Conservation (phyloP, 2,329 filamentous ascomycete species). For the Curvularia spicifera region DNA sequence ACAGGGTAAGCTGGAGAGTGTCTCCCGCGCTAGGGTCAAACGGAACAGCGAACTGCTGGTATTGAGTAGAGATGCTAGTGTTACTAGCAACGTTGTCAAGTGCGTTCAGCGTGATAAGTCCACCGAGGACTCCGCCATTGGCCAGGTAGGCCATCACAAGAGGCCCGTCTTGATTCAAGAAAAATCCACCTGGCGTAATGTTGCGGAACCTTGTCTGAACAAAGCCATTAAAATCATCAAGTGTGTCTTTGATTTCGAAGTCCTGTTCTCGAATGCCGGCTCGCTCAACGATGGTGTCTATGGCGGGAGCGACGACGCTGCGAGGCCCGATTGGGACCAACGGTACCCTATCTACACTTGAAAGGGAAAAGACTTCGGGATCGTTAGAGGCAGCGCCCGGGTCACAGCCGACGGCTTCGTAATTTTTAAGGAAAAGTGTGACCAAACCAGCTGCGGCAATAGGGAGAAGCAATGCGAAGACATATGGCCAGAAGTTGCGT, state of each 20-base stretch:
- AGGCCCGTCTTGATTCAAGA: slow-evolving; percentile 67
- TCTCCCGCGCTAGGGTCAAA: slow-evolving; percentile 73
- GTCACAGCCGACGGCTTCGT: slow-evolving; percentile 58
- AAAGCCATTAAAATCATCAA: slow-evolving; percentile 71
- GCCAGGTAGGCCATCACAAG: slow-evolving; percentile 76
- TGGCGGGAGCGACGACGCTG: slow-evolving; percentile 34
- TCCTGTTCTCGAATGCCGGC: slow-evolving; percentile 31
- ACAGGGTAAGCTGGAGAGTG: slow-evolving; percentile 78
- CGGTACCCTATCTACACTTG: slow-evolving; percentile 29
- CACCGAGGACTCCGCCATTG: slow-evolving; percentile 65
- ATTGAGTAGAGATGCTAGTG: slow-evolving; percentile 73
- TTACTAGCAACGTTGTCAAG: slow-evolving; percentile 78
- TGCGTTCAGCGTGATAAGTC: slow-evolving; percentile 88
- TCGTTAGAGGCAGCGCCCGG: slow-evolving; percentile 47
- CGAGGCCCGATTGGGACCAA: slow-evolving; percentile 53
- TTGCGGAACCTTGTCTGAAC: slow-evolving; percentile 68
- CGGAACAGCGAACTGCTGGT: slow-evolving; percentile 76
- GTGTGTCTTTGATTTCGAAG: slow-evolving; percentile 65
- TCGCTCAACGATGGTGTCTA: slow-evolving; percentile 37
- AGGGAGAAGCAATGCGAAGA: slow-evolving; percentile 77
- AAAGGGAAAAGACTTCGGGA: slow-evolving; percentile 40
- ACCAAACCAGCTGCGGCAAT: slow-evolving; percentile 80
- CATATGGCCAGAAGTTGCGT: slow-evolving; percentile 77
- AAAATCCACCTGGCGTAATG: slow-evolving; percentile 80
- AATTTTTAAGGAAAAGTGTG: slow-evolving; percentile 72